Conservation (phyloP, 805 yeast species). For the Pichia cephalocereana region DNA sequence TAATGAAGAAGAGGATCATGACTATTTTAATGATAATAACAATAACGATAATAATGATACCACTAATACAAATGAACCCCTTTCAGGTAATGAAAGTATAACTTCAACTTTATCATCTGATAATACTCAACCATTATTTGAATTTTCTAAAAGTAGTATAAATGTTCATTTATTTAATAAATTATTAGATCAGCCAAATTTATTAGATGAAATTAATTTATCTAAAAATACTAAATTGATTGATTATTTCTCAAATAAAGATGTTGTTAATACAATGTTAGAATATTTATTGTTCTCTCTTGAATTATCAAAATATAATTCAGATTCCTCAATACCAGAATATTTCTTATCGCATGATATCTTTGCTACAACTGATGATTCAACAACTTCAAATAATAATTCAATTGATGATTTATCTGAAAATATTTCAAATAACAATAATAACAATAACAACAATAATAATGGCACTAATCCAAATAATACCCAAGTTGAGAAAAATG, state of each 20-base stretch:
- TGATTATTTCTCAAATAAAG: constrained; percentile 23
- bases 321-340: constrained; percentile 2
- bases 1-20: not conserved
- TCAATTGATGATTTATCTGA: constrained; percentile 7
- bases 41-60: not conserved
- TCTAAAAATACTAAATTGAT: constrained; percentile 27
- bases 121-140: not conserved
- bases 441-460: not conserved
- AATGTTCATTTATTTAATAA: constrained; percentile 23
- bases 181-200: constrained; percentile 28
- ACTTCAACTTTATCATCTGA: not conserved
- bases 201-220: constrained; percentile 27
- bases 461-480: not conserved
- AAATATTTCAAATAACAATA: not conserved
- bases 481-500: constrained; percentile 1
- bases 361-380: constrained; percentile 3
- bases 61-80: too few relatives aligned
- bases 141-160: constrained; percentile 3
- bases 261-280: constrained; percentile 23
- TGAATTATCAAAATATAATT: constrained; percentile 11
- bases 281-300: constrained; percentile 24
- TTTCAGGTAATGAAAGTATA: not conserved
- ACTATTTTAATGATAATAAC: too few relatives aligned
- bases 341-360: constrained; percentile 9
- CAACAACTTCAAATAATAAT: not conserved